Base-by-base conservation (phyloP, 768 basidiomycete species). In the Macrolepiota albuminosa region DNA sequence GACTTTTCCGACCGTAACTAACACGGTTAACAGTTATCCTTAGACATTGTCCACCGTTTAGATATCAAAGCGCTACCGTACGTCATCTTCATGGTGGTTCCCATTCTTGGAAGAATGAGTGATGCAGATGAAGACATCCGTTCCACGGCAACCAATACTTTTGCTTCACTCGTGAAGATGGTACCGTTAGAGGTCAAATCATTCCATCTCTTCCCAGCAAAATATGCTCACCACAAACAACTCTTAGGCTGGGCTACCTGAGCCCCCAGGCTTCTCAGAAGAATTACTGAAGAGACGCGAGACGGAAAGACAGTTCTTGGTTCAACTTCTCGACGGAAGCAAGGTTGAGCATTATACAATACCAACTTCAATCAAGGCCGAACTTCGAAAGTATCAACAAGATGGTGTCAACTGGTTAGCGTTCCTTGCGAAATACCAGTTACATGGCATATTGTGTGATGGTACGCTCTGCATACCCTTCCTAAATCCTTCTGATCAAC, bases 401-500 rank as follows among this genome's bases (percentile, higher is more conserved):
- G 97, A 99, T 58, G 97, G 97, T 37, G 92, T 99, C 64, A 98
- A 93, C 70, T 99, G 97, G 97, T 80, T 99, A 18, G 97, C 97
- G 1, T 99, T 99, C 78, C 80, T 99, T 40, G 92, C 94, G 21
- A 98, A 97, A 71, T 99, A 97, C 71, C 97, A 98, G 68, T 75
- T 99, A 2, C 97, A 99, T 70, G 97, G 97, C 14, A 93, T 98
- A 66, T 85, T 99, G 33, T 99, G 97, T 70, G 97, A 99, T 68
- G 97, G 96, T 94, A 66, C 63, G 83, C 46, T 24, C 10, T 40
- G 54, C 36, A 36, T 50, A 31, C 34, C 54, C 8, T 39, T 54
- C 26, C 46, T 21, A 26, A 18, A 5, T 18, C 33, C 16, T 24
- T 40, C 24, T 29, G 37, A 42, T 26, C 39, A n/a, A 43, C 51